Evolutionary conservation across 2,329 filamentous ascomycete genomes (phyloP).

Genomic region (Xylariaceae sp.): DNA sequence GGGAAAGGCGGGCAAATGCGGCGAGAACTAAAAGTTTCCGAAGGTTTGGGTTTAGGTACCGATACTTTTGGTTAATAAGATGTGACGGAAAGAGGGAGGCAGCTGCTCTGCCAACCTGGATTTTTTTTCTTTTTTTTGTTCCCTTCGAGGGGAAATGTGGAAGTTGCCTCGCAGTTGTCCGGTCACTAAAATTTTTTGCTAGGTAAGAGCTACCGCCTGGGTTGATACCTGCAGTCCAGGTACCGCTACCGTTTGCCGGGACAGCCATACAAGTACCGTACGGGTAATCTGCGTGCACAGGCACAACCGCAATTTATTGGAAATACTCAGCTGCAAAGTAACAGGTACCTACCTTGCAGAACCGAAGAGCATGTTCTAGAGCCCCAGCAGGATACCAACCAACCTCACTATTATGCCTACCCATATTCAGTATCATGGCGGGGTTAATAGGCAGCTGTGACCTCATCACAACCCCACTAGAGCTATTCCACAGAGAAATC

Average conservation of each 20-base stretch:
- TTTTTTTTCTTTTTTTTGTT: neutral
- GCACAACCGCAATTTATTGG: too few relatives aligned
- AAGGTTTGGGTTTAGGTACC: too few relatives aligned
- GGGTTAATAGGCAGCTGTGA: slow-evolving; percentile 12
- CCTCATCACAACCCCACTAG: slow-evolving; percentile 16
- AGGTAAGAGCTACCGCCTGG: neutral
- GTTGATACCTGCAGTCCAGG: neutral
- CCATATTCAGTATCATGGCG: slow-evolving; percentile 10
- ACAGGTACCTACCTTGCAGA: neutral
- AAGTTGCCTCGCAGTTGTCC: slow-evolving; percentile 15
- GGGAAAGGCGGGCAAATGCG: too few relatives aligned
- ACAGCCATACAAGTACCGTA: neutral
- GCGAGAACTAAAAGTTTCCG: too few relatives aligned
- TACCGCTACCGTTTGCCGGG: neutral
- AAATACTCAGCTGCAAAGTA: neutral
- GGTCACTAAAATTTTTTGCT: slow-evolving; percentile 18
- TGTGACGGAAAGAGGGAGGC: too few relatives aligned
- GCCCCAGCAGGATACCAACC: too few relatives aligned
- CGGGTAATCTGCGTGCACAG: neutral
- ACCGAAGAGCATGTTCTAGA: too few relatives aligned
- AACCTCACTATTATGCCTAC: neutral
- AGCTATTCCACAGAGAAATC: slow-evolving; percentile 8
- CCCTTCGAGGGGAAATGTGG: neutral
- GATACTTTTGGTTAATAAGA: too few relatives aligned
- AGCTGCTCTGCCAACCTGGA: neutral